Evolutionary conservation across 2,329 filamentous ascomycete species (phyloP).

Genomic region (Alternaria sp.): DNA sequence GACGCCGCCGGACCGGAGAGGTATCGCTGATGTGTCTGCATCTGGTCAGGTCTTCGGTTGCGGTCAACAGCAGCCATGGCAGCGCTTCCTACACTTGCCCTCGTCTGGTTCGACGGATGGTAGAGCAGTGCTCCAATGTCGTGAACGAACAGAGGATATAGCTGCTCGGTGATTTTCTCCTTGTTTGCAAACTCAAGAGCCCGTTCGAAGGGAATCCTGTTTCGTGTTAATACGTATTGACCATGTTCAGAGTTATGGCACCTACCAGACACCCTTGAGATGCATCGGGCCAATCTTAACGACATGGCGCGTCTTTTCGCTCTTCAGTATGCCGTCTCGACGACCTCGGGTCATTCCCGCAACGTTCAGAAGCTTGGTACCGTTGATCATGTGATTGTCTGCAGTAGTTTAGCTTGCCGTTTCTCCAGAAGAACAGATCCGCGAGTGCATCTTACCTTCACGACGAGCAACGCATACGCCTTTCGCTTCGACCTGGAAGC

Average conservation of each 20-base stretch:
- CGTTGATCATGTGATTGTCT: constrained; percentile 99
- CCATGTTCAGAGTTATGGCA: not conserved
- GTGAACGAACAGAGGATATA: constrained; percentile 97
- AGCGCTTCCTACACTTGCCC: constrained; percentile 75
- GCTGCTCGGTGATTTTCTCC: constrained; percentile 95
- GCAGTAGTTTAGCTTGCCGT: not conserved
- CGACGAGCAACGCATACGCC: constrained; percentile 94
- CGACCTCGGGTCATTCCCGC: constrained; percentile 97
- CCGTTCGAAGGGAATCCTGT: constrained; percentile 95
- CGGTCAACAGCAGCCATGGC: constrained; percentile 77
- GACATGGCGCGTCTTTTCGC: constrained; percentile 94
- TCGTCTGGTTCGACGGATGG: constrained; percentile 86
- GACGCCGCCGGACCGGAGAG: constrained; percentile 68
- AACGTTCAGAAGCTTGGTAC: constrained; percentile 95
- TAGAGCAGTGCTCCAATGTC: constrained; percentile 95
- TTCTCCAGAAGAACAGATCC: not conserved
- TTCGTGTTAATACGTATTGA: constrained; percentile 14
- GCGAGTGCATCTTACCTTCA: constrained; percentile 69
- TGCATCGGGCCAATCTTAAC: constrained; percentile 99
- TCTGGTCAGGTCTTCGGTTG: constrained; percentile 57
- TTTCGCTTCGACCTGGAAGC: constrained; percentile 96
- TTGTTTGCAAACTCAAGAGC: constrained; percentile 99
- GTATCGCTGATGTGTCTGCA: constrained; percentile 56
- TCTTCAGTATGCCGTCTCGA: constrained; percentile 95
- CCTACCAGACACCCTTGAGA: constrained; percentile 73